Evolutionary conservation across 2,329 filamentous ascomycete species (phyloP).

Genomic region (Stagonosporopsis cucurbitacearum): DNA sequence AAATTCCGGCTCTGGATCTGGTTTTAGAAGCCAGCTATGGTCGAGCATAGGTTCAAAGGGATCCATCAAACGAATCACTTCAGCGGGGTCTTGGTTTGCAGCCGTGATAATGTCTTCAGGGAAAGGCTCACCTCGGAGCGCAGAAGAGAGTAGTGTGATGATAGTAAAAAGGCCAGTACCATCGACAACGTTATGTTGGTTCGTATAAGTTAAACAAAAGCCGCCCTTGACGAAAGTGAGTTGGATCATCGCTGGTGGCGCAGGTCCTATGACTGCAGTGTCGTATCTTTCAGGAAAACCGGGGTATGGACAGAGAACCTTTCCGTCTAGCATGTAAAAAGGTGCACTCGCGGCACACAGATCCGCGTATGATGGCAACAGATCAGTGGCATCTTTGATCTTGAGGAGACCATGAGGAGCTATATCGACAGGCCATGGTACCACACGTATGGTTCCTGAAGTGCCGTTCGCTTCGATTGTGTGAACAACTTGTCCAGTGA

Average conservation of each 20-base stretch:
- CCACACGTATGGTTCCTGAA: constrained; percentile 5
- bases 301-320: constrained; percentile 34
- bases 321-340: constrained; percentile 40
- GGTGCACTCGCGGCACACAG: constrained; percentile 29
- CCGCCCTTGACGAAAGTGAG: constrained; percentile 31
- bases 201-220: constrained; percentile 32
- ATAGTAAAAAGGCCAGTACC: constrained; percentile 35
- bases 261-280: constrained; percentile 16
- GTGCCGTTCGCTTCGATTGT: background rate
- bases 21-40: constrained; percentile 19
- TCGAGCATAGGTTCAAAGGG: constrained; percentile 21
- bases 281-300: constrained; percentile 38
- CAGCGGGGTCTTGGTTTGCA: constrained; percentile 28
- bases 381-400: constrained; percentile 10
- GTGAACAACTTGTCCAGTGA: constrained; percentile 9
- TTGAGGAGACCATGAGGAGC: constrained; percentile 7
- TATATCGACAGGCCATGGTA: background rate
- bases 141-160: constrained; percentile 28
- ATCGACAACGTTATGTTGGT: constrained; percentile 44
- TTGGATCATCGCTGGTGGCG: constrained; percentile 29
- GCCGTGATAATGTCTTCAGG: constrained; percentile 18
- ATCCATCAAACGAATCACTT: constrained; percentile 27
- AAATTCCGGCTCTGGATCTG: constrained; percentile 5
- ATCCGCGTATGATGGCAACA: constrained; percentile 5
- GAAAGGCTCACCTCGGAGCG: constrained; percentile 24